Conservation (phyloP, 257 asterid genomes). For the Solanum pinnatisectum region DNA sequence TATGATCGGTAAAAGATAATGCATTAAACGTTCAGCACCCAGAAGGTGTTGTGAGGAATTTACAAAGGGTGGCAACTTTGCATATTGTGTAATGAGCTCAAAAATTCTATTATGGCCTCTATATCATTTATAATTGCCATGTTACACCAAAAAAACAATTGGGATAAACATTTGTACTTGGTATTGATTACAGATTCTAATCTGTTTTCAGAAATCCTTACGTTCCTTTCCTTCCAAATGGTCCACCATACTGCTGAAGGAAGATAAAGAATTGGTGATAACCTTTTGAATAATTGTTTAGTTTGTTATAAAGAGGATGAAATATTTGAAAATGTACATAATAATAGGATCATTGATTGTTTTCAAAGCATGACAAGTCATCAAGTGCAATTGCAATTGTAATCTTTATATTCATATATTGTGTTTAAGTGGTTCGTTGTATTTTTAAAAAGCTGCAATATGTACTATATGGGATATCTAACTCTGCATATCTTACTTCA, state of each 20-base stretch:
- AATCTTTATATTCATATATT: neutral
- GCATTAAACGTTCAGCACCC: neutral
- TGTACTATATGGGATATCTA: neutral
- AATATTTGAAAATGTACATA: neutral
- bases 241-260: neutral
- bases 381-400: neutral
- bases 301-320: neutral
- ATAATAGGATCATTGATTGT: neutral
- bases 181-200: neutral
- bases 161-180: neutral
- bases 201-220: neutral
- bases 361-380: neutral
- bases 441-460: neutral
- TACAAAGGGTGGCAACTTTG: neutral
- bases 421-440: neutral
- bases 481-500: neutral
- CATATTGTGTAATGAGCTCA: neutral
- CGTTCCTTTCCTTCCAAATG: neutral
- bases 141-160: neutral
- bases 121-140: neutral
- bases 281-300: neutral
- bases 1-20: neutral
- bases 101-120: neutral
- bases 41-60: neutral
- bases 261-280: neutral